Percentiles rank a stretch among this genome's conserved stretches.
Evolutionary conservation across 805 yeast genomes (phyloP).

Genomic region (Wickerhamiella kurtzmanii): DNA sequence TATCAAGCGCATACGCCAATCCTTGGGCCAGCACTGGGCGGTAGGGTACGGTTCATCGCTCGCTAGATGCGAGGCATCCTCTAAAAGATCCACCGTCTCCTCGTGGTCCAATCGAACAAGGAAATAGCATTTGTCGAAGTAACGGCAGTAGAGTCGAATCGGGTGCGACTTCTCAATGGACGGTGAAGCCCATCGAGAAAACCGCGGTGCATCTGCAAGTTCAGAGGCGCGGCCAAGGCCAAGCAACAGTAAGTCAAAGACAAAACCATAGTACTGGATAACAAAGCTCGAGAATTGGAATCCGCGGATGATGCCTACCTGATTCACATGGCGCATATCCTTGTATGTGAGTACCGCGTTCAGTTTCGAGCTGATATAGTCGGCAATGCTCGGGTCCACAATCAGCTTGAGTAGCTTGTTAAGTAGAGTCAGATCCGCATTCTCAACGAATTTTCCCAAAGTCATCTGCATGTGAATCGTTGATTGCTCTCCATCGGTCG

Average conservation of each 20-base stretch:
- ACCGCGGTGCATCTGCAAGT: conserved; percentile 52
- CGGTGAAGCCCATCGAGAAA: conserved; percentile 50
- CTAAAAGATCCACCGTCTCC: conserved; percentile 62
- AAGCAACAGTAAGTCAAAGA: conserved; percentile 64
- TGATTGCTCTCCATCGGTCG: conserved; percentile 54
- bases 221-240: conserved; percentile 83
- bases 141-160: conserved; percentile 65
- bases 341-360: conserved; percentile 71
- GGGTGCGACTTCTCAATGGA: conserved; percentile 59
- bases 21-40: conserved; percentile 79
- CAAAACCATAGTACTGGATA: conserved; percentile 78
- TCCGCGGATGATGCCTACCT: conserved; percentile 78
- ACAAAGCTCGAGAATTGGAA: conserved; percentile 82
- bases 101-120: conserved; percentile 60
- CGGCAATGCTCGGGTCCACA: conserved; percentile 84
- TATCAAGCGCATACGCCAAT: conserved; percentile 78
- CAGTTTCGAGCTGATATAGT: conserved; percentile 81
- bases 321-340: conserved; percentile 90
- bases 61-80: conserved; percentile 34
- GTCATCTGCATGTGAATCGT: conserved; percentile 75
- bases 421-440: conserved; percentile 73
- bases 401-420: conserved; percentile 69
- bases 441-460: conserved; percentile 60
- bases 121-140: conserved; percentile 68
- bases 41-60: conserved; percentile 5